A percentile compares a stretch with the other conserved stretches of the same genome.
These are phyloP conservation scores for Exophiala sideris DNA, from an alignment of 2,329 filamentous ascomycete genomes.

Conservation along the genomic window DNA sequence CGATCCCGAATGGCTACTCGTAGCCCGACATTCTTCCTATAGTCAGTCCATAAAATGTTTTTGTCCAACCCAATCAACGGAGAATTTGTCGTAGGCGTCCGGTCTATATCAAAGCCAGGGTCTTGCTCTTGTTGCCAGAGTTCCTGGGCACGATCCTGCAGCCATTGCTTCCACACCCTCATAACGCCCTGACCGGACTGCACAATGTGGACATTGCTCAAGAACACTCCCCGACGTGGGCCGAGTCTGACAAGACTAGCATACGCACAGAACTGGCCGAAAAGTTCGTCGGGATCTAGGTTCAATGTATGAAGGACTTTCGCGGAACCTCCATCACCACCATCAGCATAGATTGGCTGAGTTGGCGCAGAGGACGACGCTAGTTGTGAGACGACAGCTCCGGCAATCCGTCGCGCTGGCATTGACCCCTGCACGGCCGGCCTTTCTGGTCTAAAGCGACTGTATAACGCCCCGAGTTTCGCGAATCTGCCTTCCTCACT, in stretches of 20 bases:
- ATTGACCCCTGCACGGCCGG: slow-evolving; percentile 43
- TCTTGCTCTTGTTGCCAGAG: slow-evolving; percentile 29
- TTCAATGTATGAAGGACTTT: slow-evolving; percentile 58
- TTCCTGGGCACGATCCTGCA: slow-evolving; percentile 45
- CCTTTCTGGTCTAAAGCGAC: slow-evolving; percentile 64
- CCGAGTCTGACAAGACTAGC: slow-evolving; percentile 67
- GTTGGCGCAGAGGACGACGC: slow-evolving; percentile 41
- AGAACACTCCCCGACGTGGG: slow-evolving; percentile 58
- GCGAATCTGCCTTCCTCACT: slow-evolving; percentile 40
- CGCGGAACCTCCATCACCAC: slow-evolving; percentile 31
- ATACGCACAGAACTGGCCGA: slow-evolving; percentile 69
- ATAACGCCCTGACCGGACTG: slow-evolving; percentile 57
- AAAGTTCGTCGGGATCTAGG: slow-evolving; percentile 67
- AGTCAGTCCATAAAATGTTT: slow-evolving; percentile 66
- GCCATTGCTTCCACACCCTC: slow-evolving; percentile 70
- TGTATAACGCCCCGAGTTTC: slow-evolving; percentile 59
- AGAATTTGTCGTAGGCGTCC: slow-evolving; percentile 21
- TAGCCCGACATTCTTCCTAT: slow-evolving; percentile 62
- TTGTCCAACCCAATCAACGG: slow-evolving; percentile 32
- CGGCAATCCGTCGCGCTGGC: slow-evolving; percentile 27
- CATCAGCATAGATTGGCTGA: slow-evolving; percentile 24
- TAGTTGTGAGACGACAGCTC: slow-evolving; percentile 39
- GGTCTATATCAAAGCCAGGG: slow-evolving; percentile 13
- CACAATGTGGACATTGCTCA: slow-evolving; percentile 62
- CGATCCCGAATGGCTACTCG: slow-evolving; percentile 62